Base-by-base conservation (phyloP, 2,329 filamentous ascomycete species). In the Chlorencoelia australis region DNA sequence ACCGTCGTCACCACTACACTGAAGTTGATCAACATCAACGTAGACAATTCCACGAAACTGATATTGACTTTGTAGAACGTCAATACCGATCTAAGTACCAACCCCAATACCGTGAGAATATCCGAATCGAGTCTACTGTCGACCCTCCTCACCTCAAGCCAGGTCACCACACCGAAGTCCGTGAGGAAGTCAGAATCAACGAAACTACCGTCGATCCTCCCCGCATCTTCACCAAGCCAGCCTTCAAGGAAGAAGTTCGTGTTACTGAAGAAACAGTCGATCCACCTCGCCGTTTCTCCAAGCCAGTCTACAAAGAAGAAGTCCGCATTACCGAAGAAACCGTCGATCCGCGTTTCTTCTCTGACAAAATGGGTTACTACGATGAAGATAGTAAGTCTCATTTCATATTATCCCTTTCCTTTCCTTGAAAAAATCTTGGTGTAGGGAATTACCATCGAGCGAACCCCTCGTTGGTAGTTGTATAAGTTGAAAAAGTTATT, bases 351-450 rank as follows among this genome's bases (percentile, higher is more conserved):
- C n/a, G 22, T 28, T 17, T 30, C 26, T 38, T 35, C 27, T 43
- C 37, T 15, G 35, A 62, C 70, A 76, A 78, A 58, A 83, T 83
- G 79, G 79, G 79, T 69, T 83, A 82, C 68, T 82, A 82, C 77
- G 79, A 82, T 74, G 74, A 82, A 67, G 76, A 82, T 49, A 52
- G 55, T 59, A 57, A 45, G 54, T 50, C 35, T 21, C 29, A 27
- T 40, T 24, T 33, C 22, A 30, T 39, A 37, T 17, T 18, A 3
- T 26, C 16, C 36, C 25, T 30, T 39, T 40, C 37, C 40, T 40
- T 40, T 37, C 44, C 35, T n/a, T n/a, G n/a, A n/a, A n/a, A n/a
- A n/a, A n/a, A n/a, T n/a, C n/a, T n/a, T n/a, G n/a, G n/a, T n/a
- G n/a, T n/a, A n/a, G n/a, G n/a, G n/a, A n/a, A n/a, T n/a, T n/a